Percentiles rank a stretch among this genome's conserved stretches.
Conservation (phyloP, 768 basidiomycete species). For the Psilocybe cyanescens region DNA sequence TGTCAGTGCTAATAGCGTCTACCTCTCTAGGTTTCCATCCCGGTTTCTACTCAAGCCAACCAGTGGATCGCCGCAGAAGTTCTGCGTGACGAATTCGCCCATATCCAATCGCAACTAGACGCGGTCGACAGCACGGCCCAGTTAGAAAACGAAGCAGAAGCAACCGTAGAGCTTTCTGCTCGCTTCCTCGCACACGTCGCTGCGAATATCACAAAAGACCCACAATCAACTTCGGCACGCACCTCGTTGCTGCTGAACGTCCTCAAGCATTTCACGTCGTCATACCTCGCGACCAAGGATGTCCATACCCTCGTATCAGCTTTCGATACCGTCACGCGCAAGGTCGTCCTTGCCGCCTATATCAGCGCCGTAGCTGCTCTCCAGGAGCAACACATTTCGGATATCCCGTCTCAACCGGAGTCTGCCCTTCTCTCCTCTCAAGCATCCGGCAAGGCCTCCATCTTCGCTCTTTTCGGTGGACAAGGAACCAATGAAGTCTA, state of each 20-base stretch:
- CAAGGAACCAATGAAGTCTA: constrained; percentile 99
- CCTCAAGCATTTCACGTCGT: constrained; percentile 76
- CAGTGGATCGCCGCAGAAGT: constrained; percentile 95
- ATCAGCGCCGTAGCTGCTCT: constrained; percentile 75
- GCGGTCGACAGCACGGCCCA: constrained; percentile 56
- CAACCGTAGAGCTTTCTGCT: constrained; percentile 77
- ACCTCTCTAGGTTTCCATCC: constrained; percentile 72
- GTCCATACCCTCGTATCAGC: constrained; percentile 80
- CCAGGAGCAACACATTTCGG: constrained; percentile 52
- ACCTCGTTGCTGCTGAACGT: constrained; percentile 73
- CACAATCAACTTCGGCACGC: constrained; percentile 55
- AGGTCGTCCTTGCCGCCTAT: constrained; percentile 78
- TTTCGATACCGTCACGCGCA: constrained; percentile 77
- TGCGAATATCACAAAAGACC: constrained; percentile 58
- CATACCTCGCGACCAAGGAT: constrained; percentile 74
- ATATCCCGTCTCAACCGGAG: constrained; percentile 60
- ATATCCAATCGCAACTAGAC: constrained; percentile 62
- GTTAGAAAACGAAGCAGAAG: constrained; percentile 60
- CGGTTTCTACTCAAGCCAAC: constrained; percentile 78
- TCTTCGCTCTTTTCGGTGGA: constrained; percentile 96
- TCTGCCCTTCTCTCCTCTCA: constrained; percentile 75
- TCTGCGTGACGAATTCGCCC: constrained; percentile 85
- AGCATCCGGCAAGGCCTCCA: constrained; percentile 61
- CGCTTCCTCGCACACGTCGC: constrained; percentile 83
- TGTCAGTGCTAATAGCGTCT: constrained; percentile 9